Evolutionary conservation across 257 asterid species (phyloP), one percentile per base, ranked within the genome.

Genomic region (Leonotis leonurus): DNA sequence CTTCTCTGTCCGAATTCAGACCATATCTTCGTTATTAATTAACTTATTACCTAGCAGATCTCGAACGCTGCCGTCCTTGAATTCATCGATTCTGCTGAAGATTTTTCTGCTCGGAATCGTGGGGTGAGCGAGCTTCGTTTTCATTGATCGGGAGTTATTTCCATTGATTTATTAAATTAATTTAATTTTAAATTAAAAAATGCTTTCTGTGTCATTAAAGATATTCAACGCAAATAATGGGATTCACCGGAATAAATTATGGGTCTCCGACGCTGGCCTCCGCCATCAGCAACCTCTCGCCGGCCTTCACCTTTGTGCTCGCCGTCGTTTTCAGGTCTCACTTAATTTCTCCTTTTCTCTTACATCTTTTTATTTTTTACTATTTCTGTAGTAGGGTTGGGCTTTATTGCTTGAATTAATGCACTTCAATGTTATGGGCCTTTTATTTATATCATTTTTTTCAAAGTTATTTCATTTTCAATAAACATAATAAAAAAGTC

Each of bases 231-330:
- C 92, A 83, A 75, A 70, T 83, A 18, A 77, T 74, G 87, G 93
- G 88, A 2, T 83, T 73, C 32, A 80, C 80, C 0, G 96, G 93
- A 26, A 82, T 88, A 46, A 65, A 64, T 35, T 86, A 80, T 67
- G 72, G 81, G 11, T 85, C 95, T 51, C 96, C 96, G 39, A 85
- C 96, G 54, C 86, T 86, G 8, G 92, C 95, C 27, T 89, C 90
- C 16, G 95, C 95, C 68, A 82, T 89, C 77, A 77, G 95, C 80
- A 89, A 86, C 59, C 84, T 89, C 7, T 76, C 82, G 30, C 96
- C 96, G 52, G 95, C 96, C 1, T 81, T 85, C 46, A 88, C 95
- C 43, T 88, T 88, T 69, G 55, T 78, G 32, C 88, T 86, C 3
- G 95, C 95, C 36, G 22, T 80, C 76, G 61, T 79, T 62, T 83